Evolutionary conservation across 225 moss, liverwort and hornwort genomes (phyloP), one percentile per base, ranked within the genome.

Genomic region (Pleurozium schreberi): DNA sequence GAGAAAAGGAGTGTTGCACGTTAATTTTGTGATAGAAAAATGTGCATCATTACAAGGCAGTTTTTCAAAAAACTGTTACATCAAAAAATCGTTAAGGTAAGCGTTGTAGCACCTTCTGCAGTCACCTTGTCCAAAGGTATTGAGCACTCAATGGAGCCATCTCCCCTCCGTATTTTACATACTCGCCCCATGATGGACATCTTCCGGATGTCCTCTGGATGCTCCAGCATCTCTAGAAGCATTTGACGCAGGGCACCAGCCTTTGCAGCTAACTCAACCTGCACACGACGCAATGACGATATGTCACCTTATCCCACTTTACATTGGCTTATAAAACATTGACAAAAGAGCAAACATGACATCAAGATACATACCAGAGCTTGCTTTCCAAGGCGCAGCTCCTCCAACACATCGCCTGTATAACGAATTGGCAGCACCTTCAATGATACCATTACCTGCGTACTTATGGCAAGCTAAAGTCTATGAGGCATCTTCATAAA

Each of bases 211-310:
- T 99, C 97, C 62, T 99, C 93, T 26, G 97, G 97, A 90, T 96
- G 96, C 86, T 99, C 99, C 82, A 99, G 88, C 90, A 99, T 90
- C 89, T 99, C 99, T 89, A 99, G 87, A 85, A 99, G 92, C 99
- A 99, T 99, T 91, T 97, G 96, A 86, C 97, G 96, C 87, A 99
- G 89, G 25, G 95, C 97, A 70, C 99, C 99, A 85, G 96, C 97
- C 92, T 99, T 99, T 50, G 99, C 93, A 87, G 94, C 97, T 63
- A 99, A 94, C 88, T 99, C 99, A 84, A 99, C 98, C 98, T 98
- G 92, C 86, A 88, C 34, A 85, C 47, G 75, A 53, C 71, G 31
- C 42, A 74, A 88, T 27, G 65, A 71, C 50, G 65, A 67, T 42
- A 53, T 79, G 43, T 34, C 65, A 64, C 34, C 18, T 34, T 53